Evolutionary conservation across 805 yeast species (phyloP), one percentile per base, ranked within the genome.

Genomic region (Suhomyces prunicola): DNA sequence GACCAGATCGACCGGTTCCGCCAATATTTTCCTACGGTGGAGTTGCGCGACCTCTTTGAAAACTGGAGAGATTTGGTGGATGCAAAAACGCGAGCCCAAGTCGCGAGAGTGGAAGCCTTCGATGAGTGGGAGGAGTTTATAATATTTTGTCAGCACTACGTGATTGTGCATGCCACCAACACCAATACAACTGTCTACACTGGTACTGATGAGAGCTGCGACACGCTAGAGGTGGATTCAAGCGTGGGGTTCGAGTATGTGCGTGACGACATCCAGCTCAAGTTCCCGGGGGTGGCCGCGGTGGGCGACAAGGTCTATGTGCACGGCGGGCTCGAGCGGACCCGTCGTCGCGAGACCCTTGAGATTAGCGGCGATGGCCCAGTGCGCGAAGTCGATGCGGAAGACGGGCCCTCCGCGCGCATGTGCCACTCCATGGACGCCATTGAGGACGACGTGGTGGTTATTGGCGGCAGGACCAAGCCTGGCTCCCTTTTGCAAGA

Each of bases 101-200:
- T 89, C 7, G 73, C 72, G 15, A 46, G 62, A 0, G 74, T 87
- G 19, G 96, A 88, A 63, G 80, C 81, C 3, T 89, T 88, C 67
- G 96, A 89, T 65, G 96, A 89, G 68, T 81, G 88, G 82, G 96
- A 88, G 68, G 96, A 88, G 66, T 88, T 88, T 57, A 77, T 84
- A 27, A 62, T 86, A 12, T 88, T 87, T 61, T 82, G 89, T 53
- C 93, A 87, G 60, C 94, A 88, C 64, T 89, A 88, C 61, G 72
- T 84, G 36, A 73, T 86, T 40, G 72, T 85, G 2, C 91, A 86
- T 66, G 90, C 90, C 10, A 76, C 85, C 0, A 82, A 80, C 58
- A 58, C 60, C 13, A 48, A 46, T 7, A 44, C 47, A 6, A 59
- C 59, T 35, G 55, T 63, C 15, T 31, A 40, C 22, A 48, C 22